Evolutionary conservation across 2,329 filamentous ascomycete species (phyloP).

Genomic region (Chrysosporium keratinophilum): DNA sequence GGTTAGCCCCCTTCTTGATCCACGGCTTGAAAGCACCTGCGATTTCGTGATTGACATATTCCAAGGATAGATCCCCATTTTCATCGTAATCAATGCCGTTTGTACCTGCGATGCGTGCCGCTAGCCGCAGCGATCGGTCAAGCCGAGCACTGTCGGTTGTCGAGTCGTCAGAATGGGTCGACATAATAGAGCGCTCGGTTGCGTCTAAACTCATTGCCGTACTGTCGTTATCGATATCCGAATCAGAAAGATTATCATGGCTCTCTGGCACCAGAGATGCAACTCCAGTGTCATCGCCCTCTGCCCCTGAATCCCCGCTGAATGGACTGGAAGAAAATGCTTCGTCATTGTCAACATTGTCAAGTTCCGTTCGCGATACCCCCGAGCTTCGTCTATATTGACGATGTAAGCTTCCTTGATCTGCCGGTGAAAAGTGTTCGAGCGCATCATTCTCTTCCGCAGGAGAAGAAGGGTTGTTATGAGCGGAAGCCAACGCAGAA

Average conservation of each 20-base stretch:
- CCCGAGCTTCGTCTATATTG: background rate
- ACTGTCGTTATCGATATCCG: slow-evolving; percentile 51
- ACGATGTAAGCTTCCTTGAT: background rate
- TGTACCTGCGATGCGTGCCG: slow-evolving; percentile 64
- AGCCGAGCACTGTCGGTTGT: slow-evolving; percentile 58
- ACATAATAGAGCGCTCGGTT: slow-evolving; percentile 57
- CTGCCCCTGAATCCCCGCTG: slow-evolving; percentile 48
- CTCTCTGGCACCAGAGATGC: slow-evolving; percentile 31
- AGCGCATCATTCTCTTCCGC: slow-evolving; percentile 28
- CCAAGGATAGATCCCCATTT: slow-evolving; percentile 65
- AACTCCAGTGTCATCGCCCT: slow-evolving; percentile 36
- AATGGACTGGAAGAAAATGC: slow-evolving; percentile 68
- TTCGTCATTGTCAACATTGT: slow-evolving; percentile 55
- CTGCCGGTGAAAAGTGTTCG: slow-evolving; percentile 7
- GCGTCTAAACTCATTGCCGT: slow-evolving; percentile 75
- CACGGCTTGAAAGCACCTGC: slow-evolving; percentile 42
- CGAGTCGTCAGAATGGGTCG: slow-evolving; percentile 46
- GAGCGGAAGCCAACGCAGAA: slow-evolving; percentile 50
- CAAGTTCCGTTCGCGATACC: slow-evolving; percentile 48
- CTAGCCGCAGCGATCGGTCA: slow-evolving; percentile 67
- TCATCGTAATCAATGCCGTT: slow-evolving; percentile 53
- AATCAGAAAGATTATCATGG: slow-evolving; percentile 43
- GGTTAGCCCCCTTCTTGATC: slow-evolving; percentile 35
- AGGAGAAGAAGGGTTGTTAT: slow-evolving; percentile 21
- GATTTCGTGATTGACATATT: slow-evolving; percentile 55